Conservation (phyloP, 345 rosid genomes). For the Hibiscus tridactylites region DNA sequence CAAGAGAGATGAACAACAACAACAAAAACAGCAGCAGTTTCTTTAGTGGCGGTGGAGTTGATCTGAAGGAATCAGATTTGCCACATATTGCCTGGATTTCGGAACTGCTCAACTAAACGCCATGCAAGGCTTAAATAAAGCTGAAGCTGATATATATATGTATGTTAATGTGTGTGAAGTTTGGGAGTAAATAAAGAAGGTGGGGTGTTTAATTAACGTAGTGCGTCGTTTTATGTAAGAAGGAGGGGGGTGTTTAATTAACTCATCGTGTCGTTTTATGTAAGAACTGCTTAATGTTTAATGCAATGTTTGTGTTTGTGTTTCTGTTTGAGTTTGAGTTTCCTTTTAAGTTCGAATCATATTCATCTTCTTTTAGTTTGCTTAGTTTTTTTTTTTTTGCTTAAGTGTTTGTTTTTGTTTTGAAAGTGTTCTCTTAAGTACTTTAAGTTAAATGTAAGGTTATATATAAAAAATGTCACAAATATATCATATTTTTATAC, state of each 20-base stretch:
- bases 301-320: not conserved
- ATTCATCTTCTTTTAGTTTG: not conserved
- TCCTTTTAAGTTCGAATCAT: not conserved
- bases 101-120: slow-evolving; percentile 28
- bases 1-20: not conserved
- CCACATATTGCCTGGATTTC: slow-evolving; percentile 41
- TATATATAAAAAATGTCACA: too few relatives aligned
- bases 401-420: too few relatives aligned
- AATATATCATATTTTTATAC: too few relatives aligned
- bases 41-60: not conserved
- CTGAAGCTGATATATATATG: not conserved
- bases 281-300: not conserved
- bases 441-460: too few relatives aligned
- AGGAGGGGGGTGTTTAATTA: not conserved
- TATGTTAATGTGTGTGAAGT: too few relatives aligned
- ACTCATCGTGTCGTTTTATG: not conserved
- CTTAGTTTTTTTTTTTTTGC: too few relatives aligned
- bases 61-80: slow-evolving; percentile 11
- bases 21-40: not conserved
- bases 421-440: too few relatives aligned
- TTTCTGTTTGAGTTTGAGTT: not conserved
- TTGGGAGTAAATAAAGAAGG: not conserved
- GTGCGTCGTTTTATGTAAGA: not conserved
- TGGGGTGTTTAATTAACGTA: not conserved
- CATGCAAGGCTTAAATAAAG: not conserved